Conservation (phyloP, 768 basidiomycete species). For the Trametes coccinea region DNA sequence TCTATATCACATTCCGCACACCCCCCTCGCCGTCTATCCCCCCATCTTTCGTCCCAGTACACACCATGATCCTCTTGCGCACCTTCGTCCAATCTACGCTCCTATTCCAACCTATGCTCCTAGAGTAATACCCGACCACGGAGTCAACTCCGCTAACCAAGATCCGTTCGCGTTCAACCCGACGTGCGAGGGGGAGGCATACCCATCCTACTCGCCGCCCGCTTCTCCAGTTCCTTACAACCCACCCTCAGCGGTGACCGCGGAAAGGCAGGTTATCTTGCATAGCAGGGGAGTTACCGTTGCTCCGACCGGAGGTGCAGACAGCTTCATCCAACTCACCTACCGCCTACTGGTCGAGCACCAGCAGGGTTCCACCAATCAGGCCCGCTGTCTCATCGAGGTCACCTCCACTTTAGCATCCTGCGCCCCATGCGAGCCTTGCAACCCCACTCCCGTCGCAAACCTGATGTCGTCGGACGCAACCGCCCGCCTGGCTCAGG, state of each 20-base stretch:
- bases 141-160: background rate
- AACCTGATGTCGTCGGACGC: too few species aligned
- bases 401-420: background rate
- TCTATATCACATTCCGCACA: background rate
- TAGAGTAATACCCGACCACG: background rate
- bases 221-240: background rate
- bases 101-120: background rate
- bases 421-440: too few species aligned
- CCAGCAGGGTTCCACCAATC: background rate
- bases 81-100: background rate
- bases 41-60: background rate
- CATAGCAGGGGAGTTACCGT: too few species aligned
- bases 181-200: too few species aligned
- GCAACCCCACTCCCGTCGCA: too few species aligned
- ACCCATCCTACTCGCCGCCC: background rate
- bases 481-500: too few species aligned
- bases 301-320: background rate
- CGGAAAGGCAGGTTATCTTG: background rate
- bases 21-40: background rate
- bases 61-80: background rate
- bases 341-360: background rate
- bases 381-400: background rate
- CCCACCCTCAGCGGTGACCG: background rate
- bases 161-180: background rate
- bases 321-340: background rate